A percentile compares a stretch with the other conserved stretches of the same genome.
These are phyloP conservation scores for Arthrobotrys iridis DNA, from an alignment of 2,329 filamentous ascomycete genomes.

Conservation along the genomic window DNA sequence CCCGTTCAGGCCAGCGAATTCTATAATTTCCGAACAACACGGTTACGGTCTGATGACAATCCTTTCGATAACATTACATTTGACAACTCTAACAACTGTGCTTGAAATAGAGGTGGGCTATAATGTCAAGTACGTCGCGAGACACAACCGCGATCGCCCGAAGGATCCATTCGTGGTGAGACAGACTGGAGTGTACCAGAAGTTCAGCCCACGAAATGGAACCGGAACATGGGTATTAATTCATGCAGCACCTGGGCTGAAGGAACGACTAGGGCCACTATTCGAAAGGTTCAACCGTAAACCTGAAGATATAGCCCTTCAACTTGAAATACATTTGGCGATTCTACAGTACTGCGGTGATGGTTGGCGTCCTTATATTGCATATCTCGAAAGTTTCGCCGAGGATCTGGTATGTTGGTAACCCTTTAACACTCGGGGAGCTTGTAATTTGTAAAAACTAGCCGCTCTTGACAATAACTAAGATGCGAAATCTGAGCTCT, in stretches of 20 bases:
- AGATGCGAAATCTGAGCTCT: neutral
- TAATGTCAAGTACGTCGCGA: slow-evolving; percentile 20
- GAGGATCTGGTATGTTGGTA: slow-evolving; percentile 17
- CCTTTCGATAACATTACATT: neutral
- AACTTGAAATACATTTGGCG: slow-evolving; percentile 14
- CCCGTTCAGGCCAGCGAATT: neutral
- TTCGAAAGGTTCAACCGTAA: slow-evolving; percentile 8
- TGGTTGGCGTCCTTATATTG: slow-evolving; percentile 12
- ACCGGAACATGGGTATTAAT: slow-evolving; percentile 2
- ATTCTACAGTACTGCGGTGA: slow-evolving; percentile 8
- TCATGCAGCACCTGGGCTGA: slow-evolving; percentile 11
- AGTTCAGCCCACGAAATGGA: slow-evolving; percentile 3
- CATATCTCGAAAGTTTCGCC: slow-evolving; percentile 14
- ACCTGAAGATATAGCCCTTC: slow-evolving; percentile 10
- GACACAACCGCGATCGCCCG: slow-evolving; percentile 9
- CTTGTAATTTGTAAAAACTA: no score
- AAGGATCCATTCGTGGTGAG: slow-evolving; percentile 18
- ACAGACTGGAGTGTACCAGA: slow-evolving; percentile 18
- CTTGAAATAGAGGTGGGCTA: slow-evolving; percentile 8
- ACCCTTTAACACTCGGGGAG: neutral
- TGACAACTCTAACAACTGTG: neutral
- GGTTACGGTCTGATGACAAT: slow-evolving; percentile 5
- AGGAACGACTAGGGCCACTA: slow-evolving; percentile 5
- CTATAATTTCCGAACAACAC: neutral
- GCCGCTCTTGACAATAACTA: no score